phyloP scores from a whole-genome alignment of 192 early-diverging fungal genomes.

The Linnemannia hyalina region DNA sequence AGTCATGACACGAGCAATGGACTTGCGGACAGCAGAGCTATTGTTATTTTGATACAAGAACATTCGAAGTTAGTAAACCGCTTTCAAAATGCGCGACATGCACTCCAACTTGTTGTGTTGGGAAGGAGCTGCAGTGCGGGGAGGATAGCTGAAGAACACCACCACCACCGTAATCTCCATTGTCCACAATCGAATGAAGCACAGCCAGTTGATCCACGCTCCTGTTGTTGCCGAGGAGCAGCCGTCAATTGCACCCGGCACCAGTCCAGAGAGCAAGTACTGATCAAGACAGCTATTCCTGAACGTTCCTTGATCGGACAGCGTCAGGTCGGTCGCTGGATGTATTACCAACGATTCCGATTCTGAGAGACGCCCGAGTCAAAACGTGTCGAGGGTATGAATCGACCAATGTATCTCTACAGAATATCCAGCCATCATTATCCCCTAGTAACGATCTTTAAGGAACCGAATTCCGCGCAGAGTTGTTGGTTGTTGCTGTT shows the following conservation, averaged over 20 bases:
- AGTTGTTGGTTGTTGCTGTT: neutral
- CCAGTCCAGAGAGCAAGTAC: neutral
- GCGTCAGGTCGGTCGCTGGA: neutral
- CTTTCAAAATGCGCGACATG: too few species aligned
- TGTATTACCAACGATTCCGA: neutral
- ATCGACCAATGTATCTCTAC: neutral
- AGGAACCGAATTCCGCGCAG: neutral
- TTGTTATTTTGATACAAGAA: neutral
- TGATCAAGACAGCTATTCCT: neutral
- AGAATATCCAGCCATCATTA: neutral
- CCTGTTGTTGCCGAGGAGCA: neutral
- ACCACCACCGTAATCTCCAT: neutral
- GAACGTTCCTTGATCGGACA: neutral
- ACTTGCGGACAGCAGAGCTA: constrained; percentile 90
- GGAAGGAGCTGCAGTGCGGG: neutral
- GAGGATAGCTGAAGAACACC: neutral
- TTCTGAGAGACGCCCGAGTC: neutral
- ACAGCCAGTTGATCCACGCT: neutral
- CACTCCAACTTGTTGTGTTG: neutral
- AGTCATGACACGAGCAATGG: constrained; percentile 94
- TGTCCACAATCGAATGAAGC: neutral
- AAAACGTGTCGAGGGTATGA: neutral
- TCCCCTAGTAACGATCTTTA: neutral
- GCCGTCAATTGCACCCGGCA: neutral
- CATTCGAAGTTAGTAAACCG: constrained; percentile 1